These are phyloP conservation scores for Cystobasidium onofrii DNA, from an alignment of 768 basidiomycete species.

Conservation along the genomic window DNA sequence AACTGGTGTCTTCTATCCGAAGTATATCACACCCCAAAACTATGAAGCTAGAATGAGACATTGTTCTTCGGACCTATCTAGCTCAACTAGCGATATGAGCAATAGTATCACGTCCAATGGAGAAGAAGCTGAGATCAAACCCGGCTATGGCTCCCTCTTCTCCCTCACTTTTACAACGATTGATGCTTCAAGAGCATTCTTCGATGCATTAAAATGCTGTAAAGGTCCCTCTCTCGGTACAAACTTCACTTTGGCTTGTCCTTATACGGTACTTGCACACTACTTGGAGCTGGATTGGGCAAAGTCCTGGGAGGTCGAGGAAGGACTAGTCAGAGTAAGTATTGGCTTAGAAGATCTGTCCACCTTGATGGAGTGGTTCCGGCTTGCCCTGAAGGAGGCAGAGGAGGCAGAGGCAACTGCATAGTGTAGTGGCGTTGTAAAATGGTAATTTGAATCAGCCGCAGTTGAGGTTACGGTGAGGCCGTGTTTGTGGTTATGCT, in stretches of 20 bases:
- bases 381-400: conserved; percentile 62
- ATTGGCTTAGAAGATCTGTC: conserved; percentile 77
- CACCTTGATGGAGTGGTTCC: conserved; percentile 56
- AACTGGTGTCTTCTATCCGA: conserved; percentile 83
- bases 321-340: conserved; percentile 72
- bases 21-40: conserved; percentile 62
- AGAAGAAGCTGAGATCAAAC: background rate
- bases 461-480: too few species aligned
- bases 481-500: too few species aligned
- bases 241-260: conserved; percentile 90
- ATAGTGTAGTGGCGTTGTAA: background rate
- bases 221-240: conserved; percentile 82
- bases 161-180: conserved; percentile 58
- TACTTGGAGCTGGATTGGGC: conserved; percentile 88
- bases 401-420: conserved; percentile 61
- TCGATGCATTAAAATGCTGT: conserved; percentile 64
- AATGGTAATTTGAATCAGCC: too few species aligned
- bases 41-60: conserved; percentile 62
- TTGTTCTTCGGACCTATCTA: background rate
- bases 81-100: conserved; percentile 44
- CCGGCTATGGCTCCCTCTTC: conserved; percentile 50
- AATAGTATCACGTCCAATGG: background rate
- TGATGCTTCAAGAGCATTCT: conserved; percentile 46
- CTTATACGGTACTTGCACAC: conserved; percentile 87
- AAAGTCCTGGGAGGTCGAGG: conserved; percentile 71